These are phyloP conservation scores for Malassezia psittaci DNA, from an alignment of 1,284 basidiomycete genomes.

Conservation along the genomic window DNA sequence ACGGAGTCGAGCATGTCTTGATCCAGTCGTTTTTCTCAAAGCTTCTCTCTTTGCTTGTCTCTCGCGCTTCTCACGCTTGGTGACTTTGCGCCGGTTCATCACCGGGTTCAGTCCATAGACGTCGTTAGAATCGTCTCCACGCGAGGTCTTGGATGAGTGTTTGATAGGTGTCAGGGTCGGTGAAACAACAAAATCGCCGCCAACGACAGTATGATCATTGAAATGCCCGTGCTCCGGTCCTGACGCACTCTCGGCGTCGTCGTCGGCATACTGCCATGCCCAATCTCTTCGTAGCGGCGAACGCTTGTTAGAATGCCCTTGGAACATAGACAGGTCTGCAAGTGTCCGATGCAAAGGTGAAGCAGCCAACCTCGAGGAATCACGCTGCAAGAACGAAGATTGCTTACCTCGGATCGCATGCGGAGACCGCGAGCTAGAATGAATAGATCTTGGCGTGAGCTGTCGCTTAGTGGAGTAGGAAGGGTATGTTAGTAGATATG, in stretches of 20 bases:
- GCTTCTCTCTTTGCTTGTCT: constrained; percentile 9
- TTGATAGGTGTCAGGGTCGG: constrained; percentile 13
- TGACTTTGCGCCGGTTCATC: constrained; percentile 9
- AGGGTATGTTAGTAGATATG: constrained; percentile 29
- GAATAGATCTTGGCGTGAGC: background rate
- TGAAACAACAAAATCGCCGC: constrained; percentile 11
- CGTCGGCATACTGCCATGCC: background rate
- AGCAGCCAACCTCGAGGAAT: background rate
- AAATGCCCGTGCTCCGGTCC: background rate
- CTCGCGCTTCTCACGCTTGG: constrained; percentile 16
- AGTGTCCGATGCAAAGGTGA: constrained; percentile 15
- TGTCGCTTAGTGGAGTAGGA: background rate
- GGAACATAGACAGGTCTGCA: constrained; percentile 1
- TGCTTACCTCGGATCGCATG: background rate
- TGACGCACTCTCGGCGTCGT: background rate
- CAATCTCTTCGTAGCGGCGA: background rate
- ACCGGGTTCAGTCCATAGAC: background rate
- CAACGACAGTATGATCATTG: constrained; percentile 14
- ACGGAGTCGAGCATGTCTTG: too few species aligned
- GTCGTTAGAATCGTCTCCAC: background rate
- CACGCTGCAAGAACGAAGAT: constrained; percentile 3
- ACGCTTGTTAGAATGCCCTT: background rate
- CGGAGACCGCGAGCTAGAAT: background rate
- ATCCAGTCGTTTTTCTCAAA: too few species aligned
- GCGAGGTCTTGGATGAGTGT: background rate